phyloP scores from a whole-genome alignment of 495 filamentous ascomycete genomes.

The Talaromyces stipitatus region DNA sequence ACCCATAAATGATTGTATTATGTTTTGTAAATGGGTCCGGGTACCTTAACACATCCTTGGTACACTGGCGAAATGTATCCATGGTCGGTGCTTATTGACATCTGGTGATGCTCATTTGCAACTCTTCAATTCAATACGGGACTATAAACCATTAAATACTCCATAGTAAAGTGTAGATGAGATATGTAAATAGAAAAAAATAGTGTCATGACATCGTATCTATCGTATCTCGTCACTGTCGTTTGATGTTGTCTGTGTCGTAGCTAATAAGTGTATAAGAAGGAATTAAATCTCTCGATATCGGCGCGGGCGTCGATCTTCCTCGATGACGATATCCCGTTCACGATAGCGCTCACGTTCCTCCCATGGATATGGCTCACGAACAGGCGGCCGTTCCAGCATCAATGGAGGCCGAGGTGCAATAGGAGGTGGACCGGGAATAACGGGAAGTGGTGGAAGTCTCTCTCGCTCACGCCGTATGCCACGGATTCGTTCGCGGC shows the following conservation, averaged over 20 bases:
- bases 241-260: not conserved
- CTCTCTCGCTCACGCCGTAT: slow-evolving; percentile 70
- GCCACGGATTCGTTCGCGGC: slow-evolving; percentile 50
- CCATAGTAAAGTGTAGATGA: not conserved
- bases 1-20: not conserved
- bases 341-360: slow-evolving; percentile 12
- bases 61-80: not conserved
- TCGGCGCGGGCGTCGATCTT: slow-evolving; percentile 3
- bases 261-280: not conserved
- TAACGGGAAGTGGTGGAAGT: slow-evolving; percentile 21
- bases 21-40: not conserved
- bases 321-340: slow-evolving; percentile 14
- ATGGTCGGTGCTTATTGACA: not conserved
- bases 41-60: not conserved
- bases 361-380: slow-evolving; percentile 12
- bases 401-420: slow-evolving; percentile 7
- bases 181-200: not conserved
- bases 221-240: not conserved
- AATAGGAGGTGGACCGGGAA: slow-evolving; percentile 4
- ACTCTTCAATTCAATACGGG: not conserved
- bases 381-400: slow-evolving; percentile 5
- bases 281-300: slow-evolving; percentile 1
- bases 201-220: not conserved
- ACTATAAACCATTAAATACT: no score
- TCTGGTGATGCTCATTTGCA: not conserved